A percentile compares a stretch with the other conserved stretches of the same genome.
Conservation (phyloP, 2,329 filamentous ascomycete species). For the Monilinia vaccinii-corymbosi region DNA sequence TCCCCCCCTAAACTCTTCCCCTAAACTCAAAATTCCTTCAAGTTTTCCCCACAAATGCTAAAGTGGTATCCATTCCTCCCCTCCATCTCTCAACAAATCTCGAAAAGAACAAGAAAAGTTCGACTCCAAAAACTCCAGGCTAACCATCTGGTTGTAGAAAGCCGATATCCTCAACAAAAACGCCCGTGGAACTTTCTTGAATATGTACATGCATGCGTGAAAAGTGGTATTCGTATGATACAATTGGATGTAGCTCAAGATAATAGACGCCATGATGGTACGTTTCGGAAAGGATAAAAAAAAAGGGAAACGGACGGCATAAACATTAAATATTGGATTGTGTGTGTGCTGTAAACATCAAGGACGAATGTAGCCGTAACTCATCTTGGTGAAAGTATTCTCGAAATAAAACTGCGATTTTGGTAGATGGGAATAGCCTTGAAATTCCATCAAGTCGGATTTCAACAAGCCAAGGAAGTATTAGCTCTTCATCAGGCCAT, state of each 20-base stretch:
- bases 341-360: neutral
- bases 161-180: neutral
- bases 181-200: neutral
- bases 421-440: neutral
- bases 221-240: neutral
- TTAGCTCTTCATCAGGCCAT: neutral
- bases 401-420: neutral
- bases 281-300: neutral
- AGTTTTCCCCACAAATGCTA: no score
- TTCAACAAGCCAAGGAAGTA: neutral
- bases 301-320: neutral
- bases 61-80: neutral
- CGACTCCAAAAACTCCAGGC: neutral
- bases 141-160: neutral
- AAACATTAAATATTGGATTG: constrained; percentile 1
- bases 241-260: neutral
- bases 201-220: constrained; percentile 2
- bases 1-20: neutral
- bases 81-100: neutral
- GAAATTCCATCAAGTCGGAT: neutral
- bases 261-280: neutral
- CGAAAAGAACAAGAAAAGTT: neutral
- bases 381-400: neutral
- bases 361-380: neutral
- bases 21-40: neutral